A percentile compares a stretch with the other conserved stretches of the same genome.
phyloP scores from a whole-genome alignment of 306 rosid species.

The Canavalia gladiata region DNA sequence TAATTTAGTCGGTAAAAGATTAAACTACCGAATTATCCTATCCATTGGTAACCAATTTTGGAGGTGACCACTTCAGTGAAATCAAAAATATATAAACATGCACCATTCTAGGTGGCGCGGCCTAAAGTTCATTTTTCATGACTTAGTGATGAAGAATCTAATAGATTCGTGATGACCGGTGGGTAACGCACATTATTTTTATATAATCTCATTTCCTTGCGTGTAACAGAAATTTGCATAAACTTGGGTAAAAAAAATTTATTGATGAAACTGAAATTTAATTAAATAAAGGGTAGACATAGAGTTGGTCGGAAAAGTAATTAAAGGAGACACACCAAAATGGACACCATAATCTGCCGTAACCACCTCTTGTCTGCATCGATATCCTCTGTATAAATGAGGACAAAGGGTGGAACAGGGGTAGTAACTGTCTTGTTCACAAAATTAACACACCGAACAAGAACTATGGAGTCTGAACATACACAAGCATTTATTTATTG shows the following conservation, averaged over 20 bases:
- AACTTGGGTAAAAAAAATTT: neutral
- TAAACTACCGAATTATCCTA: neutral
- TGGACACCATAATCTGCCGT: conserved; percentile 43
- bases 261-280: neutral
- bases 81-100: conserved; percentile 20
- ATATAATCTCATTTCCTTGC: neutral
- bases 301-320: conserved; percentile 44
- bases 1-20: neutral
- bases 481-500: conserved; percentile 31
- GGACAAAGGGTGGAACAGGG: conserved; percentile 43
- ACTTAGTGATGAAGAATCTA: conserved; percentile 15
- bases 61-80: conserved; percentile 6
- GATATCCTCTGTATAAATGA: conserved; percentile 39
- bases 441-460: conserved; percentile 37
- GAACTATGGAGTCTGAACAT: conserved; percentile 28
- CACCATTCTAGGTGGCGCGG: conserved; percentile 15
- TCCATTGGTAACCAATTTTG: neutral
- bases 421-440: conserved; percentile 47
- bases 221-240: neutral
- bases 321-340: conserved; percentile 40
- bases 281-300: conserved; percentile 14
- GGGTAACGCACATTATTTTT: neutral
- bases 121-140: neutral
- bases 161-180: neutral
- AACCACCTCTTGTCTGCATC: conserved; percentile 47